Conservation (phyloP, 768 basidiomycete genomes). For the Russula sp. region DNA sequence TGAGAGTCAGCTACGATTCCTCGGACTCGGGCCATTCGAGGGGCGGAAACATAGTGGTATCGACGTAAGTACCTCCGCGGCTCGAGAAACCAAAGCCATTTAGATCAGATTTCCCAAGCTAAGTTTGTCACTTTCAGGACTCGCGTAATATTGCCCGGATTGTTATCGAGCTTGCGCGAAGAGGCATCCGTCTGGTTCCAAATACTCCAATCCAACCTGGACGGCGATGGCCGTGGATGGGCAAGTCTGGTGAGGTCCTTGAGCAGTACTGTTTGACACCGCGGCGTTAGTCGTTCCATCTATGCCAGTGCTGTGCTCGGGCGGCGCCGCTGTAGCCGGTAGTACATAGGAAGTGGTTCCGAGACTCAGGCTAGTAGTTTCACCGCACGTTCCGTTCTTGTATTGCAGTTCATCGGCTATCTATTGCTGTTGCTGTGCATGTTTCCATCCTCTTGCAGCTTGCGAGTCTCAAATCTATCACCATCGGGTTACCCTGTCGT, state of each 20-base stretch:
- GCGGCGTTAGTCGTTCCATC: not conserved
- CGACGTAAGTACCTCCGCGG: slow-evolving; percentile 58
- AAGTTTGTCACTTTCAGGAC: slow-evolving; percentile 52
- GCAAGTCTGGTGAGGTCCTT: slow-evolving; percentile 63
- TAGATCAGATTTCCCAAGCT: slow-evolving; percentile 4
- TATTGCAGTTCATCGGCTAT: not conserved
- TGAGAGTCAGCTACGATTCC: slow-evolving; percentile 66
- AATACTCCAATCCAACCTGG: slow-evolving; percentile 68
- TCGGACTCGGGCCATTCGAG: slow-evolving; percentile 70
- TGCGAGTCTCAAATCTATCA: not conserved
- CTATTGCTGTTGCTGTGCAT: not conserved
- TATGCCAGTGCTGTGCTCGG: not conserved
- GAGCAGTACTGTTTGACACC: slow-evolving; percentile 39
- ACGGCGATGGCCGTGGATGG: slow-evolving; percentile 85
- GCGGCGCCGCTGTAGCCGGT: too few relatives aligned
- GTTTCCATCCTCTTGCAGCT: not conserved
- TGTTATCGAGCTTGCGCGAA: slow-evolving; percentile 69
- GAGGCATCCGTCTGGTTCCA: slow-evolving; percentile 63
- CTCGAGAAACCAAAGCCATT: not conserved
- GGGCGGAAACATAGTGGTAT: slow-evolving; percentile 88
- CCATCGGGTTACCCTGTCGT: not conserved
- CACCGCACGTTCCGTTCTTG: not conserved
- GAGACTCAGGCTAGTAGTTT: not conserved
- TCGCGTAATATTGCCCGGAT: slow-evolving; percentile 86
- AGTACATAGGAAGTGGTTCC: not conserved